Base-by-base conservation (phyloP, 1,284 basidiomycete genomes). In the Caloboletus firmus region DNA sequence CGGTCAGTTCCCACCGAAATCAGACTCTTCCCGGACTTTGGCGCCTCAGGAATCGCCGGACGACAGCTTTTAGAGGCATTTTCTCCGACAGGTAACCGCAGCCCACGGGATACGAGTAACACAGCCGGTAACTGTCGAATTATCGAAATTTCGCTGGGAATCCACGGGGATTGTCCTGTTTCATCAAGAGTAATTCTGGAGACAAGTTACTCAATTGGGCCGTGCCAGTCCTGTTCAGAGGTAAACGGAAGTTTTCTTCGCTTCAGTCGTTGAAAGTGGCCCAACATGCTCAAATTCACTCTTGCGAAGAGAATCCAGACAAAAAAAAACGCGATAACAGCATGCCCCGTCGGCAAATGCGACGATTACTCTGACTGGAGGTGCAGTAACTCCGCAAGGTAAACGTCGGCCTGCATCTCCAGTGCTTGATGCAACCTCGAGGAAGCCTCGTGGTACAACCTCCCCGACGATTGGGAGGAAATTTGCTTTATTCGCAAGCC, bases 1-100 rank as follows among this genome's bases (percentile, higher is more conserved):
- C 58, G 59, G 48, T 53, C 47, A 51, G 50, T 70, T 70, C 68
- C 66, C 69, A 72, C 69, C 66, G 28, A 62, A 48, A 51, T 37
- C 53, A 36, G 52, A 32, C 53, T 54, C n/a, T n/a, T 64, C 49
- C 56, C 54, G 49, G 56, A 28, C 52, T 45, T 52, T 37, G 45
- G 59, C 59, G 62, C 34, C 37, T 55, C 37, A 36, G 11, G 50
- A 50, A 49, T 48, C 49, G 13, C 40, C 36, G 9, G 44, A 7
- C 40, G 54, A 46, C 54, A 39, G 40, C 48, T 31, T 39, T 47
- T 54, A 26, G 57, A 49, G 47, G 24, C 51, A 28, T 43, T 45
- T 62, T 48, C 46, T 61, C 58, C 49, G 49, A 54, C 51, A 40
- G 46, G 49, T 36, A 45, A 37, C 58, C 43, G 45, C 42, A 44